Conservation (phyloP, 805 yeast genomes). For the Ogataea neopini region DNA sequence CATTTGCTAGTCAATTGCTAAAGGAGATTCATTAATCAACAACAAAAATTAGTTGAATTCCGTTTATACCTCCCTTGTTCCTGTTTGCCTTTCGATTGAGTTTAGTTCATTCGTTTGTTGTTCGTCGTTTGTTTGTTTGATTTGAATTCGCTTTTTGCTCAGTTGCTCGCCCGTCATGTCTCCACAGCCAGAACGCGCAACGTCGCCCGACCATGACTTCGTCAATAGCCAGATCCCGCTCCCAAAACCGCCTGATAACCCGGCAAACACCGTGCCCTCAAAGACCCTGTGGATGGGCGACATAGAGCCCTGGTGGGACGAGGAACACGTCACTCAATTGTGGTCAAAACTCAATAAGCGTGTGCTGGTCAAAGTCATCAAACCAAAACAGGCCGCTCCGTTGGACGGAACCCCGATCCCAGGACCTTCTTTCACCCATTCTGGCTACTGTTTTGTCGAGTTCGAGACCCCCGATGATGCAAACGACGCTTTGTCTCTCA, state of each 20-base stretch:
- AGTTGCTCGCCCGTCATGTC: not conserved
- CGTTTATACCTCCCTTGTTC: no score
- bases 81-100: not conserved
- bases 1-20: no score
- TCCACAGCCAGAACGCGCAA: conserved; percentile 11
- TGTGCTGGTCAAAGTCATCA: conserved; percentile 68
- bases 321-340: conserved; percentile 54
- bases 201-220: conserved; percentile 20
- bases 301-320: conserved; percentile 78
- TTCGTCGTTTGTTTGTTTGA: not conserved
- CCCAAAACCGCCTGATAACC: conserved; percentile 56
- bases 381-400: conserved; percentile 39
- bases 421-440: conserved; percentile 31
- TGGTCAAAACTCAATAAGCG: conserved; percentile 58
- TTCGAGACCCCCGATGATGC: conserved; percentile 71
- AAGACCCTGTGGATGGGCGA: conserved; percentile 90
- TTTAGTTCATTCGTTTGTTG: not conserved
- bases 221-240: conserved; percentile 33
- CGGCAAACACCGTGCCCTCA: conserved; percentile 54
- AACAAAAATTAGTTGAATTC: no score
- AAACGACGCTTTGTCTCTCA: conserved; percentile 62
- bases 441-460: conserved; percentile 79
- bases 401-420: conserved; percentile 24
- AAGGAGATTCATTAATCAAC: no score
- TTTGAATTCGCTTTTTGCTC: not conserved